A percentile compares a stretch with the other conserved stretches of the same genome.
These are phyloP conservation scores for Pestalotiopsis sp. DNA, from an alignment of 2,329 filamentous ascomycete species.

Conservation along the genomic window DNA sequence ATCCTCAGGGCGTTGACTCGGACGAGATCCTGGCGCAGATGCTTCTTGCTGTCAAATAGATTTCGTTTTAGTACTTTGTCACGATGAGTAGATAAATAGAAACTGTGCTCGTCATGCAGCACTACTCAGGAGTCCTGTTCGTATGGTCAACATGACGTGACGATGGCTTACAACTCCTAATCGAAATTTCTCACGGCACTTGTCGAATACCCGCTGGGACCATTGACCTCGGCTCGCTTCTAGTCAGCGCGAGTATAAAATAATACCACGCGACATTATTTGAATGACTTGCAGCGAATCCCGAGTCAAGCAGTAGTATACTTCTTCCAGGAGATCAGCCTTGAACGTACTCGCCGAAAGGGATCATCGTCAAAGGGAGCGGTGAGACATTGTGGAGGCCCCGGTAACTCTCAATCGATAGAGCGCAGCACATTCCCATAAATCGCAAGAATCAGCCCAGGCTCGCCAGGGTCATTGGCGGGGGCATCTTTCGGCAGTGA, in stretches of 20 bases:
- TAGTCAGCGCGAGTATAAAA: no score
- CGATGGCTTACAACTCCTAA: background rate
- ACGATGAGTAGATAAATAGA: background rate
- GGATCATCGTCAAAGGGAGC: background rate
- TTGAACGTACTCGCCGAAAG: background rate
- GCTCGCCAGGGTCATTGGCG: no score
- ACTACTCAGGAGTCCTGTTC: background rate
- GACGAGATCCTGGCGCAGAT: background rate
- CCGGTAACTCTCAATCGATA: background rate
- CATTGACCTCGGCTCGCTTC: background rate
- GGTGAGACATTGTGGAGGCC: background rate
- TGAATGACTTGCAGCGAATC: background rate
- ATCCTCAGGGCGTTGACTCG: slow-evolving; percentile 19
- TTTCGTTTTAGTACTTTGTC: background rate
- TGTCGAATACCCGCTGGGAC: background rate
- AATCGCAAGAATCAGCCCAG: background rate
- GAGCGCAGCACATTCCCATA: background rate
- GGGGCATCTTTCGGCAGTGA: no score
- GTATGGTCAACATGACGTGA: background rate
- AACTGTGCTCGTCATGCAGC: background rate
- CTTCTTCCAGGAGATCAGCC: background rate
- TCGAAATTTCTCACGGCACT: background rate
- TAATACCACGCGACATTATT: background rate
- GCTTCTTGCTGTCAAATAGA: background rate
- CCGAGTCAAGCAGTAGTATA: background rate